phyloP scores from a whole-genome alignment of 2,329 filamentous ascomycete species.

The Neopestalotiopsis clavispora region DNA sequence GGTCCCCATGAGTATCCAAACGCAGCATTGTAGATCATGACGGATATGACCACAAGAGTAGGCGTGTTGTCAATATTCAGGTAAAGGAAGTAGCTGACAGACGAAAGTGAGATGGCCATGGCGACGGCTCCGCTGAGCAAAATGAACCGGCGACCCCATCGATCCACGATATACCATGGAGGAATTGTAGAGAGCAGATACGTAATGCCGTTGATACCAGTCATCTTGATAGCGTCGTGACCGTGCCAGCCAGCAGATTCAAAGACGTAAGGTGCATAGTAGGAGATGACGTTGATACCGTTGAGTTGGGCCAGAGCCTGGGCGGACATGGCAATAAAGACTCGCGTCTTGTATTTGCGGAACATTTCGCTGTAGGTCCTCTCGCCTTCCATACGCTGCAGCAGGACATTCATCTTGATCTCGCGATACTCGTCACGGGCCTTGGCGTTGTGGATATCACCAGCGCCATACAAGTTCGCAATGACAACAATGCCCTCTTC shows the following conservation, averaged over 20 bases:
- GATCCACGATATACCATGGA: constrained; percentile 96
- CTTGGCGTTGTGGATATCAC: constrained; percentile 91
- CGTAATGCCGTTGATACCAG: constrained; percentile 88
- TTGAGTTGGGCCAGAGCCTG: constrained; percentile 95
- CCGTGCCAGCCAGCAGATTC: constrained; percentile 96
- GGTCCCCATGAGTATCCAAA: constrained; percentile 97
- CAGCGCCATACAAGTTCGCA: constrained; percentile 93
- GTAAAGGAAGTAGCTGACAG: constrained; percentile 95
- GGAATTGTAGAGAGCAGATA: constrained; percentile 93
- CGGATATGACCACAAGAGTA: constrained; percentile 86
- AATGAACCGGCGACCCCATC: constrained; percentile 87
- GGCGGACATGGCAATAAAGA: constrained; percentile 98
- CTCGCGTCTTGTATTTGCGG: constrained; percentile 84
- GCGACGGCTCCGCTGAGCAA: constrained; percentile 86
- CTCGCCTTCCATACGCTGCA: constrained; percentile 94
- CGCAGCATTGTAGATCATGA: constrained; percentile 98
- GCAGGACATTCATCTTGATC: constrained; percentile 96
- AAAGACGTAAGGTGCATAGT: constrained; percentile 96
- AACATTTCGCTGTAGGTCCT: constrained; percentile 95
- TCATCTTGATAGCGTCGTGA: constrained; percentile 92
- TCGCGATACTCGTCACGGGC: constrained; percentile 96
- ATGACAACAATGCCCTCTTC: constrained; percentile 99
- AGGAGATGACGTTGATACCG: constrained; percentile 99
- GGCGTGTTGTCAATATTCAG: constrained; percentile 81
- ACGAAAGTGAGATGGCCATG: constrained; percentile 86